Base-by-base conservation (phyloP, 768 basidiomycete species). In the Neoboletus brunneissimus region DNA sequence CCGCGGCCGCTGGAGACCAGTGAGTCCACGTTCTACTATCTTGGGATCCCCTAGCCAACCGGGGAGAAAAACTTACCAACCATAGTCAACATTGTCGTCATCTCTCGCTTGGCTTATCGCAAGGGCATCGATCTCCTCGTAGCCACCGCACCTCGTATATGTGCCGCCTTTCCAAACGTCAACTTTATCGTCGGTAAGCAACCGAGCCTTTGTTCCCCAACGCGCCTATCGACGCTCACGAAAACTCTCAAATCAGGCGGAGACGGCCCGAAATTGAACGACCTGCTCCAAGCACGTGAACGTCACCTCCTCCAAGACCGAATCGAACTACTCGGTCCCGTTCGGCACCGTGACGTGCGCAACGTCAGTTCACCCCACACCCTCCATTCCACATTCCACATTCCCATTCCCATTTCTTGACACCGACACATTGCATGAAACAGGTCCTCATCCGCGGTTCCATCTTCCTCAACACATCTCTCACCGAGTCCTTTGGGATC, bases 111-210 rank as follows among this genome's bases (percentile, higher is more conserved):
- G 31, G 93, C 90, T 0, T 98, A 98, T 66, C 84, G 97, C 48
- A 99, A 98, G 76, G 97, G 97, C 1, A 87, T 99, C 51, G 97
- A 99, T 67, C 82, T 99, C 3, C 83, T 99, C 6, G 90, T 98
- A 0, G 94, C 93, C 1, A 89, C 91, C 0, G 91, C 93, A 0
- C 97, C 97, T 0, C 82, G 86, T 23, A 91, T 99, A 54, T 98
- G 96, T 64, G 80, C 80, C 1, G 75, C 81, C 0, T 96, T 92
- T 68, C 90, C 93, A 0, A 83, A 94, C 58, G 92, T 98, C 47
- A 84, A 85, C 41, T 97, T 98, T 64, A 74, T 98, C 43, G 81
- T 99, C 31, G 95, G 92, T 88, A 54, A 20, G 65, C 40, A 31
- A 20, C 10, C 35, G 13, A 5, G 5, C n/a, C 2, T 5, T 34